Base-by-base conservation (phyloP, 1,139 yeast genomes). In the Zhuliangozyma blackwelliae region DNA sequence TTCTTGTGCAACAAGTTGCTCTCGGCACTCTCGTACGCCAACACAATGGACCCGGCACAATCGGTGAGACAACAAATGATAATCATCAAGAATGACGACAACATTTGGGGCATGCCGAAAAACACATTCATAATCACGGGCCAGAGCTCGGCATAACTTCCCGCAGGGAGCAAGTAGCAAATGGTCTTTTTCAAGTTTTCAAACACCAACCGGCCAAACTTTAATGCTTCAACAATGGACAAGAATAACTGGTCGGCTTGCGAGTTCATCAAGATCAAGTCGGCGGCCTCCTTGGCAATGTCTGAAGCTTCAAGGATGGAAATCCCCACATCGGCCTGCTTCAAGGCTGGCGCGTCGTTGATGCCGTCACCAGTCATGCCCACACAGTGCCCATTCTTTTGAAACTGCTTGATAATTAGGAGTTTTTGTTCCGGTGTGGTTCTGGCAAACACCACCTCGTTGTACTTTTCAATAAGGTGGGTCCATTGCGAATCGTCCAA, bases 231-330 rank as follows among this genome's bases (percentile, higher is more conserved):
- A 27, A 74, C 61, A 39, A 75, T 72, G 1, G 79, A 65, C 25
- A 65, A 56, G 45, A 75, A 72, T 10, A 65, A 61, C 13, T 54
- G 57, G 31, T 39, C 44, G 12, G 34, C 37, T 10, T 38, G 38
- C 10, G 40, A 28, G 22, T 41, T 38, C 51, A 72, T 52, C 32
- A 75, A 55, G 25, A 75, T 65, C 48, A 75, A 50, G 50, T 76
- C 81, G 25, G 78, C 64, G 0, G 81, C 80, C 43, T 75, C 80
- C 47, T 73, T 68, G n/a, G 81, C 81, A 45, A 76, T 68, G 46
- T 76, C 81, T 16, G 77, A 66, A 3, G 77, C 81, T 34, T 62
- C 66, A 6, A 62, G 64, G 60, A 75, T 61, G 2, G 79, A 72
- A 40, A 75, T 70, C 29, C 80, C 80, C 38, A 74, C 65, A 50